A percentile compares a stretch with the other conserved stretches of the same genome.
Evolutionary conservation across 495 filamentous ascomycete species (phyloP).

Genomic region (Penicillium manginii): DNA sequence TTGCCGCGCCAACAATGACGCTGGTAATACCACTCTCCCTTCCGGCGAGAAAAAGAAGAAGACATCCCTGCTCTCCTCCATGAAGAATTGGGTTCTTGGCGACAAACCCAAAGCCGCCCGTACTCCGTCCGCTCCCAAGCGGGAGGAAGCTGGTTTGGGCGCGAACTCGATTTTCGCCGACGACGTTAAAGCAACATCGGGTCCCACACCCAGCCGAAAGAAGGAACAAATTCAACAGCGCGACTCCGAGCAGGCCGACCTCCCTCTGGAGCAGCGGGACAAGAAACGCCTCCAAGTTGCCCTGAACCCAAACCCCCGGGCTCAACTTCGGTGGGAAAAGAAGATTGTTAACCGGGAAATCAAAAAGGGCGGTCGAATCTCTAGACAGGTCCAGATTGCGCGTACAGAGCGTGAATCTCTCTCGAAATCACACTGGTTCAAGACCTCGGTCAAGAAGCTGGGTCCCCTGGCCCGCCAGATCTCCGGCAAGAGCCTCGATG

Average conservation of each 20-base stretch:
- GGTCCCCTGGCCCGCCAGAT: slow-evolving; percentile 83
- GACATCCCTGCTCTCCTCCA: slow-evolving; percentile 31
- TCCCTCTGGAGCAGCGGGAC: slow-evolving; percentile 43
- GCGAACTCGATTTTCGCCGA: slow-evolving; percentile 50
- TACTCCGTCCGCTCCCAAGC: slow-evolving; percentile 33
- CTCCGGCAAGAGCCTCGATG: slow-evolving; percentile 84
- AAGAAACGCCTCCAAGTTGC: slow-evolving; percentile 54
- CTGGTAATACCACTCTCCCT: slow-evolving; percentile 22
- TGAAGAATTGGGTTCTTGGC: slow-evolving; percentile 47
- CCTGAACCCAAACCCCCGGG: slow-evolving; percentile 70
- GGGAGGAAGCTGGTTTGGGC: slow-evolving; percentile 41
- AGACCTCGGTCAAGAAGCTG: slow-evolving; percentile 89
- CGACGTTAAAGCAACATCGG: slow-evolving; percentile 32
- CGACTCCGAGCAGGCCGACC: slow-evolving; percentile 9
- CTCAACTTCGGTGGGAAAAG: slow-evolving; percentile 72
- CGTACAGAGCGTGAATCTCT: slow-evolving; percentile 72
- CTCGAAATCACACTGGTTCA: slow-evolving; percentile 66
- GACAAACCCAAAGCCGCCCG: slow-evolving; percentile 35
- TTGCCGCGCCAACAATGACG: slow-evolving; percentile 35
- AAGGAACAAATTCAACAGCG: slow-evolving; percentile 22
- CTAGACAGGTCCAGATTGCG: slow-evolving; percentile 62
- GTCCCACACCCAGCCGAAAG: slow-evolving; percentile 33
- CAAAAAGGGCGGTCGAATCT: slow-evolving; percentile 66
- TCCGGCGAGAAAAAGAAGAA: slow-evolving; percentile 10
- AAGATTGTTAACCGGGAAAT: slow-evolving; percentile 79